These are phyloP conservation scores for Oryza coarctata DNA, from an alignment of 176 grass and related monocot species.

Conservation along the genomic window DNA sequence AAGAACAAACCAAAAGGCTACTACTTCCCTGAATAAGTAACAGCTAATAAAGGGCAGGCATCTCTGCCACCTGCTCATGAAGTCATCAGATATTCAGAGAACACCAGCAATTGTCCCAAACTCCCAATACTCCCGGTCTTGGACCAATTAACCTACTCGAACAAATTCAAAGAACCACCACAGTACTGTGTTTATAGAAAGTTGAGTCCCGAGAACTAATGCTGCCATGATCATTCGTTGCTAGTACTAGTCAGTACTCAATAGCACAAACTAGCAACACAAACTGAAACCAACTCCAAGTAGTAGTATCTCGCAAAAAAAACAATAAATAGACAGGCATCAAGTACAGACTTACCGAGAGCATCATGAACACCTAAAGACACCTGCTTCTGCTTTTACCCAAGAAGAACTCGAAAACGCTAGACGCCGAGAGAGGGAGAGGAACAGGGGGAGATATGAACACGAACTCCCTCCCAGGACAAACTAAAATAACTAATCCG, in stretches of 20 bases:
- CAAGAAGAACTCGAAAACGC: background rate
- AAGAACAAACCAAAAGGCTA: background rate
- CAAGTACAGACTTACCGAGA: background rate
- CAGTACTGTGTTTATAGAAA: background rate
- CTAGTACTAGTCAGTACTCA: background rate
- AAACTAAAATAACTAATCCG: background rate
- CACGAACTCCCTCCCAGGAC: background rate
- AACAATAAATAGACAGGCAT: too few species aligned
- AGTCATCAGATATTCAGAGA: background rate
- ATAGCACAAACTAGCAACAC: background rate
- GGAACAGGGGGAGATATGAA: background rate
- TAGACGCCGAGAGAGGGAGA: background rate
- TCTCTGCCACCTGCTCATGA: constrained; percentile 1
- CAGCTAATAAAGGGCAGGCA: background rate
- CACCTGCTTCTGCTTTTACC: background rate
- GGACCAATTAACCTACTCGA: background rate
- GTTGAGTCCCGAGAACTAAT: background rate
- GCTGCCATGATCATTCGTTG: constrained; percentile 3
- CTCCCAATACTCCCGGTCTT: background rate
- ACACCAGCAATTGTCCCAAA: background rate
- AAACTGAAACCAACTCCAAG: background rate
- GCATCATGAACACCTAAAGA: background rate
- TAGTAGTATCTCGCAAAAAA: background rate
- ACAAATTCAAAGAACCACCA: background rate
- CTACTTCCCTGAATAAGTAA: background rate